A percentile compares a stretch with the other conserved stretches of the same genome.
These are phyloP conservation scores for Annulohypoxylon nitens DNA, from an alignment of 495 filamentous ascomycete genomes.

Conservation along the genomic window DNA sequence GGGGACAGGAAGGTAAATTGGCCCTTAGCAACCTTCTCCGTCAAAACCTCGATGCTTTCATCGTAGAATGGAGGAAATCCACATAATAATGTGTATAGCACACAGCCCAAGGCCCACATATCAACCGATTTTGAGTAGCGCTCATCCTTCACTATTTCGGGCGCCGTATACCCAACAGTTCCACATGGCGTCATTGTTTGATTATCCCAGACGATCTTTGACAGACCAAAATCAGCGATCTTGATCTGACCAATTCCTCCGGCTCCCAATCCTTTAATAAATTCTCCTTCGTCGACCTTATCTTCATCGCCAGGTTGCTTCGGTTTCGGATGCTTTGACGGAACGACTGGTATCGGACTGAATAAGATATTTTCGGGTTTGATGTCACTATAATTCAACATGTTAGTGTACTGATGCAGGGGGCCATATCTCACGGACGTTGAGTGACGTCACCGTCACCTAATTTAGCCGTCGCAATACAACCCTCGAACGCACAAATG, in stretches of 20 bases:
- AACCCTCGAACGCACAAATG: constrained; percentile 9
- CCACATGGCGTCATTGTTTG: constrained; percentile 99
- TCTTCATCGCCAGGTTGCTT: constrained; percentile 90
- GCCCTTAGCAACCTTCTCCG: constrained; percentile 95
- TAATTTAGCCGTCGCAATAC: constrained; percentile 39
- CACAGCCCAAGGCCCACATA: constrained; percentile 99
- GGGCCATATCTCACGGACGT: constrained; percentile 1
- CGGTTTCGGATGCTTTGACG: constrained; percentile 82
- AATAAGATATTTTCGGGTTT: constrained; percentile 98
- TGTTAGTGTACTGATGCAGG: constrained; percentile 38
- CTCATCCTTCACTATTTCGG: constrained; percentile 99
- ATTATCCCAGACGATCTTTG: constrained; percentile 97
- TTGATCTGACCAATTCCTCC: constrained; percentile 96
- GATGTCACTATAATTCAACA: constrained; percentile 81
- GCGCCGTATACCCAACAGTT: constrained; percentile 98
- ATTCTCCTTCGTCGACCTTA: constrained; percentile 97
- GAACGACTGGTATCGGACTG: constrained; percentile 83
- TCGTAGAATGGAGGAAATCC: constrained; percentile 99
- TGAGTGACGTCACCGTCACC: constrained; percentile 39
- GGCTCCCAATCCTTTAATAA: constrained; percentile 82
- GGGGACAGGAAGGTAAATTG: constrained; percentile 98
- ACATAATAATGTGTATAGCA: constrained; percentile 95
- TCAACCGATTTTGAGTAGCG: constrained; percentile 98
- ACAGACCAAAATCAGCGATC: constrained; percentile 97
- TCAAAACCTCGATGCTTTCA: constrained; percentile 95